These are phyloP conservation scores for Cephaloascus albidus DNA, from an alignment of 805 yeast genomes.

Conservation along the genomic window DNA sequence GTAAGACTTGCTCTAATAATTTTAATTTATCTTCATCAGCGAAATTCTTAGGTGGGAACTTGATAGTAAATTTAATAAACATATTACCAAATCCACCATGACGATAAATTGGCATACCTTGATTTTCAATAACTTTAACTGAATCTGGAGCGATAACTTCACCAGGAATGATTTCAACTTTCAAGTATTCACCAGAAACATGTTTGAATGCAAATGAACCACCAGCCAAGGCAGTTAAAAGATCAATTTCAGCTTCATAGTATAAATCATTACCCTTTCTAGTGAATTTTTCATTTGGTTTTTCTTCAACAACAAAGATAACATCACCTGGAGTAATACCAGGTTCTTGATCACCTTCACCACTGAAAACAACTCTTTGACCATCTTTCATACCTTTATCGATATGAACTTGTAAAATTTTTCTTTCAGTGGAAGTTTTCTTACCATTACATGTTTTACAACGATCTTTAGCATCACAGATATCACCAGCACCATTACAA, in stretches of 20 bases:
- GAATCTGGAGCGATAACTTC: conserved; percentile 84
- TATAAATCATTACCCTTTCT: conserved; percentile 86
- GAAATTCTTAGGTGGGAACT: conserved; percentile 76
- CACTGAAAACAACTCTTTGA: conserved; percentile 81
- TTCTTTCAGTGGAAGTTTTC: conserved; percentile 80
- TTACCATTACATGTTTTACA: conserved; percentile 86
- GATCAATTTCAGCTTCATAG: conserved; percentile 80
- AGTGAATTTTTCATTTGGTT: conserved; percentile 71
- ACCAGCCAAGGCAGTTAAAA: conserved; percentile 93
- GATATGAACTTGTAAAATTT: conserved; percentile 87
- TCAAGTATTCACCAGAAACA: conserved; percentile 84
- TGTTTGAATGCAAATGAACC: conserved; percentile 86
- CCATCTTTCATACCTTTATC: conserved; percentile 97
- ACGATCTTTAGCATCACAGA: conserved; percentile 76
- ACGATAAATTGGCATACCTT: conserved; percentile 96
- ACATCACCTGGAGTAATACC: conserved; percentile 95
- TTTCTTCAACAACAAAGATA: conserved; percentile 82
- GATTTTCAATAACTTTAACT: conserved; percentile 74
- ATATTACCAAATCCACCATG: conserved; percentile 85
- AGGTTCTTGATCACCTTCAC: conserved; percentile 98
- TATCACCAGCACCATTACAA: conserved; percentile 90
- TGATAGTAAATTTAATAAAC: conserved; percentile 75
- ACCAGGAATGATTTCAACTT: conserved; percentile 79
- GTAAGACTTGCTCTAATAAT: conserved; percentile 67
- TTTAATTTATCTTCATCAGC: conserved; percentile 68